phyloP scores from a whole-genome alignment of 2,329 filamentous ascomycete genomes.

The Calonectria hawksworthii region DNA sequence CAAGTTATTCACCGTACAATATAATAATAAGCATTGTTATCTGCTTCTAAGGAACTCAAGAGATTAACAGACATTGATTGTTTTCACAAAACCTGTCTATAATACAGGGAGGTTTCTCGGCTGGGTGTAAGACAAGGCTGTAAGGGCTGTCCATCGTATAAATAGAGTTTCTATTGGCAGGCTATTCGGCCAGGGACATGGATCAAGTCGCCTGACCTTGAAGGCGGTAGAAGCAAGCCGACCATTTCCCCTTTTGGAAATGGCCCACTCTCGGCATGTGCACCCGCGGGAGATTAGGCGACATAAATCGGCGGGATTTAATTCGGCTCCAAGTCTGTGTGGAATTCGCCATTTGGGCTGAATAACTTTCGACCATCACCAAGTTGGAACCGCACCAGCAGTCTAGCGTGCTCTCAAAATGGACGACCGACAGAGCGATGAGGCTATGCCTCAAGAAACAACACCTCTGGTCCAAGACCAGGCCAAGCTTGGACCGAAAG shows the following conservation, averaged over 20 bases:
- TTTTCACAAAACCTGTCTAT: no score
- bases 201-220: neutral
- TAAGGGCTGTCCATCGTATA: neutral
- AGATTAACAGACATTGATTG: no score
- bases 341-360: neutral
- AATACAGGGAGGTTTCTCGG: no score
- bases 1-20: no score
- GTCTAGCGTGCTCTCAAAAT: neutral
- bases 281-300: neutral
- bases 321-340: neutral
- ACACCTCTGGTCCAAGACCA: neutral
- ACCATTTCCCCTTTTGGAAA: neutral
- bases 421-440: neutral
- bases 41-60: no score
- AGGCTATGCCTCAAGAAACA: neutral
- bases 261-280: neutral
- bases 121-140: neutral
- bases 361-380: no score
- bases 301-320: neutral
- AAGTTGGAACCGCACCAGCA: neutral
- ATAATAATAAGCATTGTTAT: no score
- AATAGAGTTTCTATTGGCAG: neutral
- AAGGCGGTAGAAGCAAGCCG: neutral
- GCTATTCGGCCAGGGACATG: neutral
- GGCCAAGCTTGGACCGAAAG: neutral